These are phyloP conservation scores for Xylariaceae sp. DNA, from an alignment of 2,329 filamentous ascomycete species.

Conservation along the genomic window DNA sequence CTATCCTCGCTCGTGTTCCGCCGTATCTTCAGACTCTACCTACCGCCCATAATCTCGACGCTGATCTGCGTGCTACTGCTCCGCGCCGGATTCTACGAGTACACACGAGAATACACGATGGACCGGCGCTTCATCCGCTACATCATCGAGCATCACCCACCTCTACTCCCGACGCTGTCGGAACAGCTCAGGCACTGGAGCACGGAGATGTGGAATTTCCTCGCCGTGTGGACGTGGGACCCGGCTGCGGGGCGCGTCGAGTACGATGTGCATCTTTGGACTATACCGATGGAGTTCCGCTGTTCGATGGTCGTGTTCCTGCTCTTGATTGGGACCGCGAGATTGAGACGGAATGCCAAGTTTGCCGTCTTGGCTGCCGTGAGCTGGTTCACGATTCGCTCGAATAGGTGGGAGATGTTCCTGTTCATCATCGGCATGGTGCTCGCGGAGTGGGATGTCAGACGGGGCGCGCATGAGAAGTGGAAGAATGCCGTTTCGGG, in stretches of 20 bases:
- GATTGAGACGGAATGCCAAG: constrained; percentile 41
- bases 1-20: constrained; percentile 51
- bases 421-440: constrained; percentile 53
- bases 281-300: constrained; percentile 58
- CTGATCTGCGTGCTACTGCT: constrained; percentile 43
- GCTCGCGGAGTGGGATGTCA: constrained; percentile 52
- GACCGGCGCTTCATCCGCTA: constrained; percentile 44
- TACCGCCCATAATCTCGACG: constrained; percentile 49
- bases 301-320: constrained; percentile 57
- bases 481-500: constrained; percentile 8
- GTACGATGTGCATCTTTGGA: constrained; percentile 60
- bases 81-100: constrained; percentile 45
- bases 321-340: constrained; percentile 46
- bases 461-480: constrained; percentile 41
- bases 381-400: constrained; percentile 43
- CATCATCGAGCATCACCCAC: constrained; percentile 46
- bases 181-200: constrained; percentile 45
- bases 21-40: constrained; percentile 47
- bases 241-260: constrained; percentile 40
- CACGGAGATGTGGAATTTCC: constrained; percentile 45
- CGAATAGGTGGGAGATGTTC: constrained; percentile 51
- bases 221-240: constrained; percentile 50
- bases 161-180: constrained; percentile 33
- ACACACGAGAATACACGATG: constrained; percentile 43
- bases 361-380: constrained; percentile 39